Percentiles rank a stretch among this genome's conserved stretches.
Conservation (phyloP, 331 rosid species). For the Cydonia oblonga region DNA sequence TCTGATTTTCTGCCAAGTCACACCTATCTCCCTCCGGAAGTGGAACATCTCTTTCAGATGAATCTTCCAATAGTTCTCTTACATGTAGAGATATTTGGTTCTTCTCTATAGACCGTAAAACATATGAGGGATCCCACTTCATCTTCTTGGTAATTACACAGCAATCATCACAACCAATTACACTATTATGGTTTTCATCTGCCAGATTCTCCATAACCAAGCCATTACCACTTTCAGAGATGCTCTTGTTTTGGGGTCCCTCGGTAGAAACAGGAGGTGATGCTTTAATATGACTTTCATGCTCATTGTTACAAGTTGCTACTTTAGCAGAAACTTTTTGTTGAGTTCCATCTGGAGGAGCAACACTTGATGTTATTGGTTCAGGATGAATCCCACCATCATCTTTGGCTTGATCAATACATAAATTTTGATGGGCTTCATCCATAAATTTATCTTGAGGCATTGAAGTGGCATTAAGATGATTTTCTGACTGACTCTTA, state of each 20-base stretch:
- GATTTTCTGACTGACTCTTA: conserved; percentile 18
- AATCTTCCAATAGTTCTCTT: conserved; percentile 18
- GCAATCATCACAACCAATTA: conserved; percentile 20
- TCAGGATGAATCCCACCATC: conserved; percentile 11
- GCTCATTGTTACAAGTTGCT: conserved; percentile 7
- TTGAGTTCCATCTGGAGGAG: conserved; percentile 5
- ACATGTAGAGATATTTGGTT: conserved; percentile 22
- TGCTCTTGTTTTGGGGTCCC: conserved; percentile 16
- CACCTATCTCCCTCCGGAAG: conserved; percentile 10
- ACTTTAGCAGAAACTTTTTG: conserved; percentile 5
- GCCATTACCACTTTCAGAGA: conserved; percentile 12
- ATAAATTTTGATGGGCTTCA: conserved; percentile 9
- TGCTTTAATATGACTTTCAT: not conserved
- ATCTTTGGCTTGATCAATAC: conserved; percentile 11
- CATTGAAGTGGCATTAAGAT: conserved; percentile 4
- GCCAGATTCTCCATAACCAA: conserved; percentile 12
- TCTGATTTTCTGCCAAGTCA: conserved; percentile 15
- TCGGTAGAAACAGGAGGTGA: not conserved
- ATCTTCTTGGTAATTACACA: conserved; percentile 21
- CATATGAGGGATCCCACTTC: conserved; percentile 19
- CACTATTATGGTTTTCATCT: conserved; percentile 14
- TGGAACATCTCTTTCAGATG: conserved; percentile 12
- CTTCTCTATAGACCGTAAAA: conserved; percentile 16
- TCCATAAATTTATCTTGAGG: conserved; percentile 6
- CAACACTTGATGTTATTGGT: conserved; percentile 8